A percentile compares a stretch with the other conserved stretches of the same genome.
phyloP scores from a whole-genome alignment of 768 basidiomycete species.

The Tricholoma sp. region DNA sequence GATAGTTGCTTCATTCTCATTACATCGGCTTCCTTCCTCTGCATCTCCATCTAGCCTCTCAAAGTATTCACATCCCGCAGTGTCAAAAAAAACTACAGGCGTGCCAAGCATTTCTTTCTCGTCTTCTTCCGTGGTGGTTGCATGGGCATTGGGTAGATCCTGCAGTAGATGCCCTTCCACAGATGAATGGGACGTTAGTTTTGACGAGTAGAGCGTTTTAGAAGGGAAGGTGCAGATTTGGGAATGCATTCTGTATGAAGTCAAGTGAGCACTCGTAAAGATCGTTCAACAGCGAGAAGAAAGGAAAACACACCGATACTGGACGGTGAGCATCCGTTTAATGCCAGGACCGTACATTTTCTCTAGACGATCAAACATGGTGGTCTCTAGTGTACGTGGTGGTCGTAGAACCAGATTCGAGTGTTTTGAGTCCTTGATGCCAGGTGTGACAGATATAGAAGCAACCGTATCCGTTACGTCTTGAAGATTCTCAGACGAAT shows the following conservation, averaged over 20 bases:
- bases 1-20: slow-evolving; percentile 91
- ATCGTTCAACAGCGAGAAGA: neutral
- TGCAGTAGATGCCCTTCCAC: slow-evolving; percentile 70
- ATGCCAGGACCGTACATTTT: slow-evolving; percentile 78
- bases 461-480: neutral
- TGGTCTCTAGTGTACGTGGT: slow-evolving; percentile 76
- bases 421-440: slow-evolving; percentile 7
- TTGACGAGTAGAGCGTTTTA: slow-evolving; percentile 67
- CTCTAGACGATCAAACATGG: slow-evolving; percentile 90
- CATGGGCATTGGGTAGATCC: slow-evolving; percentile 54
- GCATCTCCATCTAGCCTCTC: slow-evolving; percentile 72
- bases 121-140: slow-evolving; percentile 55
- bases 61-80: slow-evolving; percentile 89
- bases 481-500: neutral
- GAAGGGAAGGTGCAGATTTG: slow-evolving; percentile 87
- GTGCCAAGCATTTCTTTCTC: slow-evolving; percentile 66
- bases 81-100: slow-evolving; percentile 92
- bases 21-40: slow-evolving; percentile 89
- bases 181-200: slow-evolving; percentile 62
- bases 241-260: slow-evolving; percentile 67
- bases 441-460: neutral
- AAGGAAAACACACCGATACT: slow-evolving; percentile 70
- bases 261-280: neutral
- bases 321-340: slow-evolving; percentile 83
- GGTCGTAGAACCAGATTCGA: slow-evolving; percentile 35